Conservation (phyloP, 2,329 filamentous ascomycete genomes). For the Alternaria rosae region DNA sequence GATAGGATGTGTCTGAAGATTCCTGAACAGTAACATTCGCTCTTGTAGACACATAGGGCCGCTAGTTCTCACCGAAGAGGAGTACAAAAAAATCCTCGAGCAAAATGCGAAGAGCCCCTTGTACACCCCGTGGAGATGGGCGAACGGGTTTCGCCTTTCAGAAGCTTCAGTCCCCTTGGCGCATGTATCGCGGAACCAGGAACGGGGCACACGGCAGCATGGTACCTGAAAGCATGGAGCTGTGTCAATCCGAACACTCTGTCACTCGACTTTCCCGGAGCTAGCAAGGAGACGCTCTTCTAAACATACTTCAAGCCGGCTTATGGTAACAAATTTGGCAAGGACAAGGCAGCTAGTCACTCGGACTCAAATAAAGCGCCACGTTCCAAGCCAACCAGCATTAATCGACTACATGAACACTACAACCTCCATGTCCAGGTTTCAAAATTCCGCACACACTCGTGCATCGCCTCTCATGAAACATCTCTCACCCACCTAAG, state of each 20-base stretch:
- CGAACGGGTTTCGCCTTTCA: neutral
- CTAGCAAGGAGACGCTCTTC: neutral
- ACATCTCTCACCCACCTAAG: too few species aligned
- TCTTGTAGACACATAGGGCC: neutral
- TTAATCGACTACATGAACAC: too few species aligned
- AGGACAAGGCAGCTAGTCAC: neutral
- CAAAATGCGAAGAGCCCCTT: neutral
- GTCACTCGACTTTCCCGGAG: neutral
- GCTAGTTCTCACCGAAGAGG: neutral
- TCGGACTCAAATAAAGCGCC: neutral
- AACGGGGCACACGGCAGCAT: neutral
- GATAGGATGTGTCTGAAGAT: neutral
- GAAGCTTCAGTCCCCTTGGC: neutral
- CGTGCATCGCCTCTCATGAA: too few species aligned
- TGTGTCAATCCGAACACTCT: rapidly evolving
- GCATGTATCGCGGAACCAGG: rapidly evolving
- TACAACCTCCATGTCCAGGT: too few species aligned
- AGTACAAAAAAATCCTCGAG: neutral
- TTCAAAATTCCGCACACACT: too few species aligned
- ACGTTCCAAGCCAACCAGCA: neutral
- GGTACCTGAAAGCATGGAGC: neutral
- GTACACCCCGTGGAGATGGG: neutral
- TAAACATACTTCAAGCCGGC: neutral
- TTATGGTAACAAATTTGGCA: neutral
- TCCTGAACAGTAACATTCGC: neutral